Percentiles rank a stretch among this genome's conserved stretches.
Conservation (phyloP, 2,329 filamentous ascomycete species). For the Conoideocrella luteorostrata region DNA sequence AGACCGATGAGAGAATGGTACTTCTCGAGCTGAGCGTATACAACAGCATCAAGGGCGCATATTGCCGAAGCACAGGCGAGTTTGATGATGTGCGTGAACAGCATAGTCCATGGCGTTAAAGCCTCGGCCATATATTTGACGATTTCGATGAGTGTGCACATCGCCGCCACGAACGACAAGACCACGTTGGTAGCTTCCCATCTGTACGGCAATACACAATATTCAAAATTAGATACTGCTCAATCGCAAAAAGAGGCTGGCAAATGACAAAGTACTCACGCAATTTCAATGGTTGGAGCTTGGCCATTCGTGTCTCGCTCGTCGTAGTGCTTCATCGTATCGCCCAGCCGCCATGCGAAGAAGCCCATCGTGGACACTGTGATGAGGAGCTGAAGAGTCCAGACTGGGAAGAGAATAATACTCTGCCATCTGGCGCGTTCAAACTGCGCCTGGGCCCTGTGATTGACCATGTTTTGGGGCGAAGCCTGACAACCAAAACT, state of each 20-base stretch:
- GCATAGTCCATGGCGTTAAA: conserved; percentile 48
- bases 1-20: conserved; percentile 44
- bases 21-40: conserved; percentile 39
- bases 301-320: conserved; percentile 31
- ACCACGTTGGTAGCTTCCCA: conserved; percentile 49
- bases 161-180: conserved; percentile 39
- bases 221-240: not conserved
- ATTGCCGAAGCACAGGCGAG: conserved; percentile 39
- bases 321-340: conserved; percentile 37
- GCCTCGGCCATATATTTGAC: conserved; percentile 40
- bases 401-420: conserved; percentile 41
- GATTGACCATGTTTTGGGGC: conserved; percentile 30
- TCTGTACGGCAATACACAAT: too few relatives aligned
- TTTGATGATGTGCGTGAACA: conserved; percentile 46
- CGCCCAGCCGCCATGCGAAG: conserved; percentile 46
- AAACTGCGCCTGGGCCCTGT: conserved; percentile 47
- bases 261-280: conserved; percentile 28
- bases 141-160: conserved; percentile 42
- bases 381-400: conserved; percentile 41
- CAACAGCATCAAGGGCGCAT: conserved; percentile 44
- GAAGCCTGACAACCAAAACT: too few relatives aligned
- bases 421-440: conserved; percentile 45
- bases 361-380: conserved; percentile 42
- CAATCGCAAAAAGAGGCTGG: not conserved
- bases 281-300: conserved; percentile 40